These are phyloP conservation scores for Coniella lustricola DNA, from an alignment of 2,329 filamentous ascomycete genomes.

Conservation along the genomic window DNA sequence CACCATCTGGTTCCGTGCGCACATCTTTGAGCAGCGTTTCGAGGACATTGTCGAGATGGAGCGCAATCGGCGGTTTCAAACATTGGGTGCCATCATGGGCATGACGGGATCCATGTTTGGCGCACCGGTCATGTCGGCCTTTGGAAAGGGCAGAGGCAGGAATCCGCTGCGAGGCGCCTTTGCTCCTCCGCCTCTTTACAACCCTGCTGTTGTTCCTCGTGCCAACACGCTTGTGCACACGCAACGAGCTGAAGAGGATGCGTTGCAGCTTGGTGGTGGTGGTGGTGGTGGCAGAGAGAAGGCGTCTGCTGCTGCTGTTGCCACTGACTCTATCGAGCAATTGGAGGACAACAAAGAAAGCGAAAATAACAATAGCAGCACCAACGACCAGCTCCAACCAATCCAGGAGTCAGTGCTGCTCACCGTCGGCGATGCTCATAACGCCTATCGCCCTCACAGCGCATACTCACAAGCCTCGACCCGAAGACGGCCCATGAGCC, in stretches of 20 bases:
- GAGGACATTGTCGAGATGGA: constrained; percentile 41
- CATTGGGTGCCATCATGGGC: constrained; percentile 19
- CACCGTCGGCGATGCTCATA: background rate
- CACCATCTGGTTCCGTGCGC: constrained; percentile 53
- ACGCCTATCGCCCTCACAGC: constrained; percentile 1
- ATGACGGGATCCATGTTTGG: constrained; percentile 20
- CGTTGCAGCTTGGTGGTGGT: constrained; percentile 5
- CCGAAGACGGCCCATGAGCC: constrained; percentile 4
- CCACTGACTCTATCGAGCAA: too few species aligned
- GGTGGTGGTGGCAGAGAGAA: background rate
- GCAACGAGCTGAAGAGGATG: constrained; percentile 12
- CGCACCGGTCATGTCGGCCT: constrained; percentile 16
- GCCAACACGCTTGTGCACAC: constrained; percentile 2
- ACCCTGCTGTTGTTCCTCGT: background rate
- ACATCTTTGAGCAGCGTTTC: constrained; percentile 56
- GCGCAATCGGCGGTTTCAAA: constrained; percentile 25
- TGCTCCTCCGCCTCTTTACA: too few species aligned
- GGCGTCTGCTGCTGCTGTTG: background rate
- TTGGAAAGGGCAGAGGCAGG: background rate
- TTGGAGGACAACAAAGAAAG: too few species aligned
- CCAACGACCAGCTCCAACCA: constrained; percentile 7
- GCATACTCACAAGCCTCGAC: constrained; percentile 1
- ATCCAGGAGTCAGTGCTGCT: constrained; percentile 10
- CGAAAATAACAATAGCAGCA: too few species aligned
- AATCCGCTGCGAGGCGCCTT: background rate